Conservation (phyloP, 140 eudicot species). For the Flaveria floridana region DNA sequence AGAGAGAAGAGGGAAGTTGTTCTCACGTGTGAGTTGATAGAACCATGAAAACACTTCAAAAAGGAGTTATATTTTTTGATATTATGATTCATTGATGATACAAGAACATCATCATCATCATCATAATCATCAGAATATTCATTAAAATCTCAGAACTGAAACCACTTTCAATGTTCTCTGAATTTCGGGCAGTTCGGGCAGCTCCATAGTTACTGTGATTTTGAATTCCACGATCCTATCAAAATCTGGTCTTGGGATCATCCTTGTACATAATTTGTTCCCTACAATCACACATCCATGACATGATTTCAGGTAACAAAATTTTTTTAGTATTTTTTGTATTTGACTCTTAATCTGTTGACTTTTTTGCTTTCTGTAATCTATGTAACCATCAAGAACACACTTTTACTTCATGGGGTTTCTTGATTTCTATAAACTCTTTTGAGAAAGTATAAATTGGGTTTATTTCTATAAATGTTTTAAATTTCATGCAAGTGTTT, state of each 20-base stretch:
- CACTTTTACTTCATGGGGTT: neutral
- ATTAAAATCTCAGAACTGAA: constrained; percentile 29
- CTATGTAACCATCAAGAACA: constrained; percentile 25
- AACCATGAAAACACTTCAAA: neutral
- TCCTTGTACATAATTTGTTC: constrained; percentile 45
- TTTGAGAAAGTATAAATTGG: neutral
- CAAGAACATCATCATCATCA: constrained; percentile 27
- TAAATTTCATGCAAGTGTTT: neutral
- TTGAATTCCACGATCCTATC: constrained; percentile 25
- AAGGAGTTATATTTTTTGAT: constrained; percentile 26
- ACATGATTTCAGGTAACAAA: constrained; percentile 60
- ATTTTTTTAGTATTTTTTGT: neutral
- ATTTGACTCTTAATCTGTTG: constrained; percentile 22
- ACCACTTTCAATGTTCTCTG: constrained; percentile 22
- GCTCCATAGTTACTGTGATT: constrained; percentile 28
- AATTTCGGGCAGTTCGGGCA: constrained; percentile 41
- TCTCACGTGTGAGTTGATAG: constrained; percentile 63
- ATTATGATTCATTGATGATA: constrained; percentile 28
- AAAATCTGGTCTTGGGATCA: constrained; percentile 60
- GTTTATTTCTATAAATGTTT: neutral
- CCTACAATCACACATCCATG: constrained; percentile 60
- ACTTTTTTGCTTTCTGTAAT: constrained; percentile 29
- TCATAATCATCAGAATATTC: constrained; percentile 22
- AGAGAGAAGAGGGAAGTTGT: constrained; percentile 17
- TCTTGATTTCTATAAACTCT: constrained; percentile 14